Base-by-base conservation (phyloP, 83 land plant genomes). In the Picea engelmannii region DNA sequence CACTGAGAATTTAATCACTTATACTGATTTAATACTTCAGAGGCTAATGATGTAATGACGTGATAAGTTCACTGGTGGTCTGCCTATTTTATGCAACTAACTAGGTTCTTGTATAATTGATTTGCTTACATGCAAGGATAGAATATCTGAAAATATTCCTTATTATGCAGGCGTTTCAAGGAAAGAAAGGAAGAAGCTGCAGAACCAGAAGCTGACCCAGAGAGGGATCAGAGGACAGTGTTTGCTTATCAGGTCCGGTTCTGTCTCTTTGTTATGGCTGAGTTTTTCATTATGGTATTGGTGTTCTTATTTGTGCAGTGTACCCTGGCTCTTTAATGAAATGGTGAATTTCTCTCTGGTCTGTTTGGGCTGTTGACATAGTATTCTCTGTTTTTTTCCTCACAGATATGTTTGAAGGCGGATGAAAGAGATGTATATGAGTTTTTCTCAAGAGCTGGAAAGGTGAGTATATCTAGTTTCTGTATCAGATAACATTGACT, bases 201-300 rank as follows among this genome's bases (percentile, higher is more conserved):
- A 47, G 99, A 97, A 89, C 98, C 98, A 74, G 99, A 97, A 85
- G 99, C 93, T 83, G 99, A 97, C 84, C 99, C 99, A 42, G 99
- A 97, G 81, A 79, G 99, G 78, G 99, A 97, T 82, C 99, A 97
- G 80, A 87, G 99, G 79, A 97, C 99, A 78, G 99, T 97, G 23
- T 97, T 97, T 91, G 99, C 99, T 21, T 97, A 93, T 71, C 99
- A 97, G 99, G 99, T 95, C 12, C 65, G 66, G 5, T 47, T 77
- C 44, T 17, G 21, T n/a, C 49, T 38, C 15, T 65, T 27, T 40
- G 27, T 76, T 10, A 44, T 16, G 60, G 40, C 9, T 63, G 74
- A 55, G 6, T 80, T 62, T 40, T 38, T 6, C 40, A 64, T 23
- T 25, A 27, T 31, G 15, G 8, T 23, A 13, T 13, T 58, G 15